A percentile compares a stretch with the other conserved stretches of the same genome.
These are phyloP conservation scores for Ambrosiella xylebori DNA, from an alignment of 2,329 filamentous ascomycete genomes.

Conservation along the genomic window DNA sequence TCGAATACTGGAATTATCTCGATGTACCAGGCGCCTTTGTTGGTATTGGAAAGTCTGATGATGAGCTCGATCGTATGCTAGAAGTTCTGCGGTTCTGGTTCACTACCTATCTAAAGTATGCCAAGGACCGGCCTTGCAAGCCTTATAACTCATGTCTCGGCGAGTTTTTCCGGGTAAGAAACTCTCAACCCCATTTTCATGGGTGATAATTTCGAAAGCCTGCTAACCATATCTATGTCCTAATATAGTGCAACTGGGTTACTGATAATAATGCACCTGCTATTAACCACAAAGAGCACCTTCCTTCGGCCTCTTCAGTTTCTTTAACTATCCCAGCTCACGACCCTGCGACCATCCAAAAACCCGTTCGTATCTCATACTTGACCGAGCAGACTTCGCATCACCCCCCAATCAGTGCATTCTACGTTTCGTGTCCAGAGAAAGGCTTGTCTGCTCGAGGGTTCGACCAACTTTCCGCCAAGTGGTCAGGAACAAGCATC, in stretches of 20 bases:
- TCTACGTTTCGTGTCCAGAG: constrained; percentile 81
- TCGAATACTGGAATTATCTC: constrained; percentile 98
- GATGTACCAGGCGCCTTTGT: constrained; percentile 84
- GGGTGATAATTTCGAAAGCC: neutral
- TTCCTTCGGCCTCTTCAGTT: constrained; percentile 30
- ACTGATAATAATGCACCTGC: constrained; percentile 60
- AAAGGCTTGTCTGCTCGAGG: constrained; percentile 76
- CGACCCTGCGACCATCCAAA: constrained; percentile 24
- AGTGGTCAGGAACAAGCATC: constrained; percentile 91
- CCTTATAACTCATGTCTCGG: constrained; percentile 95
- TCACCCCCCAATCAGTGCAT: constrained; percentile 92
- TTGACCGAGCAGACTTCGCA: constrained; percentile 96
- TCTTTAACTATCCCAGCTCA: constrained; percentile 35
- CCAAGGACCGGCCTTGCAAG: constrained; percentile 96
- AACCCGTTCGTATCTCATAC: constrained; percentile 67
- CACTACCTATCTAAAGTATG: constrained; percentile 96
- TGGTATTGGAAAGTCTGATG: constrained; percentile 72
- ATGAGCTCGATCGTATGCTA: constrained; percentile 82
- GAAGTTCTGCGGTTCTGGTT: constrained; percentile 95
- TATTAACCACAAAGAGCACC: constrained; percentile 34
- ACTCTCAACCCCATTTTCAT: neutral
- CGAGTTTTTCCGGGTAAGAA: constrained; percentile 81
- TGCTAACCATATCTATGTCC: neutral
- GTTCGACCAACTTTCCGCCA: constrained; percentile 91
- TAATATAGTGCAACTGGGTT: constrained; percentile 74